These are phyloP conservation scores for Dryas alaskensis DNA, from an alignment of 306 rosid genomes.

Conservation along the genomic window DNA sequence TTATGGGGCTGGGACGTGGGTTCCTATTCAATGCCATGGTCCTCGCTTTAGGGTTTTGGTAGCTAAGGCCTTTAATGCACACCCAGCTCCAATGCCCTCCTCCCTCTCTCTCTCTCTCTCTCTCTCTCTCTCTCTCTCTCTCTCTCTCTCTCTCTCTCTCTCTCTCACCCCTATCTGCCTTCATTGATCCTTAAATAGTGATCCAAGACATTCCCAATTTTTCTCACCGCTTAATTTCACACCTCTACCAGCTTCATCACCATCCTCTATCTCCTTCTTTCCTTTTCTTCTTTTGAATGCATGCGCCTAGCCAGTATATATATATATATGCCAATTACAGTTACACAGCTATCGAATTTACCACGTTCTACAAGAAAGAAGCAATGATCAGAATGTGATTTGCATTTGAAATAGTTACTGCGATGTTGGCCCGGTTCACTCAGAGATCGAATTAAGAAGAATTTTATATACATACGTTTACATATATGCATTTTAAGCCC, in stretches of 20 bases:
- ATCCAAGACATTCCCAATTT: background rate
- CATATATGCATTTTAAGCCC: no score
- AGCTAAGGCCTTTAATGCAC: constrained; percentile 5
- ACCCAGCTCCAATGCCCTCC: background rate
- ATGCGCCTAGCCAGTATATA: background rate
- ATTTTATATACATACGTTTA: no score
- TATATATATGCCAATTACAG: background rate
- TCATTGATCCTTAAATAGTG: background rate
- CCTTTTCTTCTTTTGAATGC: background rate
- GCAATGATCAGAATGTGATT: background rate
- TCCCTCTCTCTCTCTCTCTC: background rate
- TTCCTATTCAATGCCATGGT: background rate
- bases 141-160: no score
- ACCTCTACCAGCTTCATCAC: background rate
- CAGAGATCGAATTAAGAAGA: constrained; percentile 14
- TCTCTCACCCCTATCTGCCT: no score
- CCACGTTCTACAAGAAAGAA: no score
- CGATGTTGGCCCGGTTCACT: constrained; percentile 52
- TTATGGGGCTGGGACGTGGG: background rate
- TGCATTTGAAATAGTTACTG: constrained; percentile 34
- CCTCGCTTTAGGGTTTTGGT: background rate
- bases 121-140: no score
- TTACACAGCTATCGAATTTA: no score
- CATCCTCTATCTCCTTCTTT: background rate
- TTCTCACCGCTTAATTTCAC: background rate